Base-by-base conservation (phyloP, 2,329 filamentous ascomycete species). In the Xylariaceae sp. region DNA sequence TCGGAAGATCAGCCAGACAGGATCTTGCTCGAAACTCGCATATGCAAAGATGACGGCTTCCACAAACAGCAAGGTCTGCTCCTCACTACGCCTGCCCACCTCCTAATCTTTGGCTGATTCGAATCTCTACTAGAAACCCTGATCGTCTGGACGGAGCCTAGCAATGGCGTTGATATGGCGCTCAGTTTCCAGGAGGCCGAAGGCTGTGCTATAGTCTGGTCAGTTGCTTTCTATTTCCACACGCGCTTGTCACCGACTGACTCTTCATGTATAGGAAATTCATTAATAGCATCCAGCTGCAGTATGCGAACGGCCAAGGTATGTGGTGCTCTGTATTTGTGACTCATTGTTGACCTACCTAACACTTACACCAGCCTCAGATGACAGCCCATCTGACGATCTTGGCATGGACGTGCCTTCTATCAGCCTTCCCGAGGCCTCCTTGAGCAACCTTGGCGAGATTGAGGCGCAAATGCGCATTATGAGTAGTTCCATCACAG, bases 141-240 rank as follows among this genome's bases (percentile, higher is more conserved):
- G 62, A 97, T 99, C 63, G 92, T 99, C 62, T 99, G 94, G 94
- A 97, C 93, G 45, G 94, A 97, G 73, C 84, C 86, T 3, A 76
- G 73, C 61, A 94, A 87, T 76, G 89, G 89, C 60, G 86, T 92
- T 58, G 94, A 99, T 73, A 97, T 99, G 94, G 94, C 94, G 49
- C 82, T 99, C 64, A 97, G 92, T 73, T 99, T 99, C 71, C 94
- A 99, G 74, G 94, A 99, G 77, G 88, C 92, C 2, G 94, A 97
- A 67, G 94, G 93, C 51, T 99, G 94, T 75, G 85, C 89, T 17
- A 81, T 87, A 64, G 96, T 99, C 74, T 99, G 94, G 94, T 95
- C 57, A 54, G 62, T n/a, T 8, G 11, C 34, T 17, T 39, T 34
- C 30, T 30, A 30, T n/a, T 10, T 4, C 41, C 13, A n/a, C 23